A percentile compares a stretch with the other conserved stretches of the same genome.
Evolutionary conservation across 305 asterid species (phyloP).

Genomic region (Fraxinus greggii): DNA sequence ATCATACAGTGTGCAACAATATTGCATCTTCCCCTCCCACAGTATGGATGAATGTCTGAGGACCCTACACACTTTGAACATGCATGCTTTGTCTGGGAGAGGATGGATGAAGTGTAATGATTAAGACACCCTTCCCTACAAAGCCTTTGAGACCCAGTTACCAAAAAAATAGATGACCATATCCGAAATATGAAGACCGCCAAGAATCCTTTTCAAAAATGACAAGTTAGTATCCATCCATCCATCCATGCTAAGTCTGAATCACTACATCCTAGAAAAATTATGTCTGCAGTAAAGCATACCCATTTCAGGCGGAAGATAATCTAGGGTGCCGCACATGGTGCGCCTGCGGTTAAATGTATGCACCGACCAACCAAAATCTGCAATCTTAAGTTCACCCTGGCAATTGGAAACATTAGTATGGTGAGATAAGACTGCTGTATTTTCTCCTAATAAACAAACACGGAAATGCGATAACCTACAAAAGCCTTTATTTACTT

Average conservation of each 20-base stretch:
- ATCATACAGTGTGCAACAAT: neutral
- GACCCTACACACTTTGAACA: neutral
- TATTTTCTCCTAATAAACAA: slow-evolving; percentile 2
- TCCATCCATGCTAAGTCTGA: neutral
- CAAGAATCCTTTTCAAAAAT: neutral
- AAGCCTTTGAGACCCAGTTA: neutral
- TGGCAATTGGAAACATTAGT: slow-evolving; percentile 28
- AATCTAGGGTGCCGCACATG: slow-evolving; percentile 97
- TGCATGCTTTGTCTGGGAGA: neutral
- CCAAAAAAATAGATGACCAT: neutral
- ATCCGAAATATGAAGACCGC: neutral
- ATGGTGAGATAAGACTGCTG: slow-evolving; percentile 27
- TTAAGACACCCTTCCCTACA: neutral
- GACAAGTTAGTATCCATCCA: neutral
- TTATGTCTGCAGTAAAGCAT: slow-evolving; percentile 9
- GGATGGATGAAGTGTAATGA: neutral
- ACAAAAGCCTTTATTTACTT: slow-evolving; percentile 5
- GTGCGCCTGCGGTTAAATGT: slow-evolving; percentile 88
- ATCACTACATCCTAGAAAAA: neutral
- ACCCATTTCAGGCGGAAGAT: slow-evolving; percentile 99
- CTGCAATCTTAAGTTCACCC: slow-evolving; percentile 97
- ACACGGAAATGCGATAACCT: neutral
- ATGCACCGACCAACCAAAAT: slow-evolving; percentile 98
- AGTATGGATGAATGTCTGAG: neutral
- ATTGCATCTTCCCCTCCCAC: neutral